Evolutionary conservation across 1,284 basidiomycete genomes (phyloP), one percentile per base, ranked within the genome.

Genomic region (Trametes hirsuta): DNA sequence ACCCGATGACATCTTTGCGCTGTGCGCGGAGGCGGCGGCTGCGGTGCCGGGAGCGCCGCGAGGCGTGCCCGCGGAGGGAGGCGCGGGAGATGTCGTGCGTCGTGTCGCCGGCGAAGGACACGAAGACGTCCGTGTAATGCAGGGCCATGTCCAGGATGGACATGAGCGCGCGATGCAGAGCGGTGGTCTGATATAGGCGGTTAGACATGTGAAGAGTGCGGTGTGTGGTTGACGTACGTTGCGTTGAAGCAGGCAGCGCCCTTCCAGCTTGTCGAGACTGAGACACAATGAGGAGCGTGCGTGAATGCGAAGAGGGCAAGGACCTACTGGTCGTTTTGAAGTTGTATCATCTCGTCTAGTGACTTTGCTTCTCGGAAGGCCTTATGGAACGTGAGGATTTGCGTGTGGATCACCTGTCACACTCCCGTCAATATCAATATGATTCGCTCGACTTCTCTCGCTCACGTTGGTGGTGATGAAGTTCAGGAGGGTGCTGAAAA

Each of bases 381-480:
- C 2, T 81, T 72, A 47, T 87, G 86, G 66, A 92, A 90, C 48
- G 75, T 76, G 50, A 77, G 67, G 1, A 88, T 74, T 74, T 89
- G 83, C 5, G 80, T 76, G 64, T 91, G 85, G 52, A 93, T 77
- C 45, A 92, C 88, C 90, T 92, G 61, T n/a, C 42, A 42, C 11
- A 46, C 55, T 18, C 18, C 4, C 53, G 39, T 57, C 46, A 61
- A 21, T 21, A 46, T 15, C 47, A 15, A 25, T 58, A 69, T 0
- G 34, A 48, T 0, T 2, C 12, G 14, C 22, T 52, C 14, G 39
- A 21, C 10, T 24, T 10, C 55, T 42, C 11, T 49, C 4, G 66
- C 86, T 61, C 59, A 92, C 91, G 70, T 91, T 82, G 30, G 86
- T 90, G 42, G 84, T 87, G 42, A 94, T 72, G 73, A 93, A 94